These are phyloP conservation scores for Pythium utonaiense DNA, from an alignment of 352 stramenopile genomes.

Conservation along the genomic window DNA sequence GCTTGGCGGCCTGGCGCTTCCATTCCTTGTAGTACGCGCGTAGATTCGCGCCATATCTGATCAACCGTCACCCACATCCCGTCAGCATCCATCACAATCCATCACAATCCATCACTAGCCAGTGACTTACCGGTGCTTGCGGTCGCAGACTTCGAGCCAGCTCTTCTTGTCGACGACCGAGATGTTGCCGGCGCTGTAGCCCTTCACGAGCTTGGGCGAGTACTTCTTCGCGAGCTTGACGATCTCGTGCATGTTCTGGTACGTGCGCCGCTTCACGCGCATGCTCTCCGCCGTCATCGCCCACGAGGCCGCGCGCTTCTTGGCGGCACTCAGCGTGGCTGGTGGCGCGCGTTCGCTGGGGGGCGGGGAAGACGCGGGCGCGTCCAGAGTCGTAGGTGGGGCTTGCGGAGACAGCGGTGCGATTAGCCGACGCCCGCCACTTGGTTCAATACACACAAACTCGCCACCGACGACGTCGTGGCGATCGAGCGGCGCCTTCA, in stretches of 20 bases:
- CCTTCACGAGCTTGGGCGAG: slow-evolving; percentile 84
- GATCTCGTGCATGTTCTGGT: slow-evolving; percentile 88
- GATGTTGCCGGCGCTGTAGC: slow-evolving; percentile 87
- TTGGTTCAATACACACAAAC: slow-evolving; percentile 33
- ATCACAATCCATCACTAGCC: slow-evolving; percentile 9
- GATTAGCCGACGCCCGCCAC: slow-evolving; percentile 49
- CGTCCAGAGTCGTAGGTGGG: neutral
- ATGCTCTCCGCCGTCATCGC: slow-evolving; percentile 72
- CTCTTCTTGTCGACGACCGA: slow-evolving; percentile 91
- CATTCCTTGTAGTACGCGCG: slow-evolving; percentile 97
- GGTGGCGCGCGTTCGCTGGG: neutral
- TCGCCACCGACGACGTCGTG: slow-evolving; percentile 39
- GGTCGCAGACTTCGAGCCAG: slow-evolving; percentile 87
- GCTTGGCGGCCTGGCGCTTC: slow-evolving; percentile 82
- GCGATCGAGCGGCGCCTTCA: slow-evolving; percentile 35
- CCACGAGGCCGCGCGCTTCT: slow-evolving; percentile 24
- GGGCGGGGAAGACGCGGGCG: neutral
- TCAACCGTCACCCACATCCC: too few species aligned
- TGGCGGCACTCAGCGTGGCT: slow-evolving; percentile 20
- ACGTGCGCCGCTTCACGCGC: slow-evolving; percentile 72
- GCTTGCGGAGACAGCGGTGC: neutral
- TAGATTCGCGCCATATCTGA: slow-evolving; percentile 96
- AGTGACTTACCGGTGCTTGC: slow-evolving; percentile 70
- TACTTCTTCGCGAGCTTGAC: slow-evolving; percentile 88
- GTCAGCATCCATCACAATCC: slow-evolving; percentile 11